Evolutionary conservation across 306 rosid genomes (phyloP), one percentile per base, ranked within the genome.

Genomic region (Cyclanthera cordifolia): DNA sequence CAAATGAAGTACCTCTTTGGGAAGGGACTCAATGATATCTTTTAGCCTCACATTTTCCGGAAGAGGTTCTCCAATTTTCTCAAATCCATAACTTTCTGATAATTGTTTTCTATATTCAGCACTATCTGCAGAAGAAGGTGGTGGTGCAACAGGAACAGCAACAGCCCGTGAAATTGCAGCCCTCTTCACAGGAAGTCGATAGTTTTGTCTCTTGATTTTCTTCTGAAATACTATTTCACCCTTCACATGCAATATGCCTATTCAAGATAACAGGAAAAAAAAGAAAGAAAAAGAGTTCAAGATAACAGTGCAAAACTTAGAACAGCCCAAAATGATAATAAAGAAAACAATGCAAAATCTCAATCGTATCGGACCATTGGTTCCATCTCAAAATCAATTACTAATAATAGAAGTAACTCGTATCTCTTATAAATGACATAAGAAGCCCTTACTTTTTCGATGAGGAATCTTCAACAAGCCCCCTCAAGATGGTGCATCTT

Each of bases 41-140:
- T 86, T 90, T 32, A 93, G 74, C 19, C 88, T 81, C 69, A 93
- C 85, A 76, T 76, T 75, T 8, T 78, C 87, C 8, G 99, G 95
- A 73, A 93, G 87, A 3, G 86, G 87, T 50, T 87, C 94, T 70
- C 95, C 99, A 71, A 93, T 85, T 75, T 85, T 79, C 74, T 37
- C 77, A 63, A 93, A 93, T 72, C 96, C 99, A 45, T 93, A 93
- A 67, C 79, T 83, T 74, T 90, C 95, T 17, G 88, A 81, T 60
- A 87, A 81, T 61, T 84, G 77, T 70, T 93, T 73, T 77, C 96
- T 82, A 68, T 80, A 75, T 77, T 87, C 95, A 0, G 61, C 81
- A 75, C 72, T 76, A 46, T 81, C 96, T 21, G 79, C 71, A 12
- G 85, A 70, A 81, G 81, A 53, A 28, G 93, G 79, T 9, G 46